A percentile compares a stretch with the other conserved stretches of the same genome.
Evolutionary conservation across 352 stramenopile species (phyloP).

Genomic region (Phytophthora cactorum): DNA sequence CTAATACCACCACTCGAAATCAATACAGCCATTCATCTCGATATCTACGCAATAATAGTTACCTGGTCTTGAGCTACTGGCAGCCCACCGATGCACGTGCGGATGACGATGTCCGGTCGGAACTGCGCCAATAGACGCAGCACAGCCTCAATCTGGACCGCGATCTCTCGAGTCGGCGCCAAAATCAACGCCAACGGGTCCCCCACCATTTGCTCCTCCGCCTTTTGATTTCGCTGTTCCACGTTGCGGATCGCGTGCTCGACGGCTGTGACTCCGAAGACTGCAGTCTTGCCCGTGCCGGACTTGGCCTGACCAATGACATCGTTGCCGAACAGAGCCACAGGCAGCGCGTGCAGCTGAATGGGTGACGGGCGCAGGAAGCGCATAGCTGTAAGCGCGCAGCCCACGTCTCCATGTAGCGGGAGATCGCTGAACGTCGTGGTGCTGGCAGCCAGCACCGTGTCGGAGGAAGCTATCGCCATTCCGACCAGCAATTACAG

Average conservation of each 20-base stretch:
- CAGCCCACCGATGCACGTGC: slow-evolving; percentile 68
- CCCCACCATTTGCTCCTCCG: neutral
- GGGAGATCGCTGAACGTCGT: slow-evolving; percentile 69
- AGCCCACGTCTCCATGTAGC: slow-evolving; percentile 57
- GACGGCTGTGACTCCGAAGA: slow-evolving; percentile 72
- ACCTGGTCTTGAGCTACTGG: slow-evolving; percentile 69
- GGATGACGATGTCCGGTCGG: slow-evolving; percentile 41
- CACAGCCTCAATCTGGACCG: slow-evolving; percentile 76
- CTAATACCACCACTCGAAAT: slow-evolving; percentile 13
- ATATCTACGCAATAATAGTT: neutral
- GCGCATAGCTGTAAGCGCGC: slow-evolving; percentile 54
- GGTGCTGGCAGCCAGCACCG: slow-evolving; percentile 15
- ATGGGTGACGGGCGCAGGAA: slow-evolving; percentile 74
- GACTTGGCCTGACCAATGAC: slow-evolving; percentile 86
- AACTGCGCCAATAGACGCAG: slow-evolving; percentile 60
- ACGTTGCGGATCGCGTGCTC: slow-evolving; percentile 60
- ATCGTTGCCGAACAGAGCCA: slow-evolving; percentile 83
- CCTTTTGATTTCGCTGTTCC: slow-evolving; percentile 11
- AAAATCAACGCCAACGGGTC: slow-evolving; percentile 65
- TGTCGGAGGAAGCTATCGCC: slow-evolving; percentile 17
- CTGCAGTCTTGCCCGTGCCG: slow-evolving; percentile 82
- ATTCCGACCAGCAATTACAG: neutral
- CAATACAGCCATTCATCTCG: neutral
- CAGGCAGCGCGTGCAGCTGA: slow-evolving; percentile 67
- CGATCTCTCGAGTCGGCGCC: slow-evolving; percentile 81